Base-by-base conservation (phyloP, 345 rosid species). In the Laguncularia racemosa region DNA sequence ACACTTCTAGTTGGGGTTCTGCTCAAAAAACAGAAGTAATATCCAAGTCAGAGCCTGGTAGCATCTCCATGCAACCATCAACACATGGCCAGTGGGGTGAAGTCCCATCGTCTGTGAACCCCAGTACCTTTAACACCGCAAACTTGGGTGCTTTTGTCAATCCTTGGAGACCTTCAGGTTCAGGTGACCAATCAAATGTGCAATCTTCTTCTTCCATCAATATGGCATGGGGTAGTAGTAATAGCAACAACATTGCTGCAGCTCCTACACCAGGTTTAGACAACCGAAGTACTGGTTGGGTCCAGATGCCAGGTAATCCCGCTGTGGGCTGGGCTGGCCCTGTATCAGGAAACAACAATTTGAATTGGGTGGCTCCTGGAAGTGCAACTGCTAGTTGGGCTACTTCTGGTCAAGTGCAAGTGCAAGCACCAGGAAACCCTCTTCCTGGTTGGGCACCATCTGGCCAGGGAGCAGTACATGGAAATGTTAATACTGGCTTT, bases 201-300 rank as follows among this genome's bases (percentile, higher is more conserved):
- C 82, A 73, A 56, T 70, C 76, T 52, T 58, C 72, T 53, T 67
- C 66, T 52, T 78, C 68, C 12, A 62, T 81, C 47, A 72, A 70
- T 58, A 18, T 55, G 53, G 71, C 69, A 20, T 88, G 89, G 91
- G 85, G 82, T 57, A 73, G 73, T 72, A 69, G 65, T 67, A 60
- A 50, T 33, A 40, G 77, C 13, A 75, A 69, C 63, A 74, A 66
- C 67, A 77, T 66, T 58, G 70, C 53, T 61, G 20, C 67, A 9
- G 53, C 73, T 53, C 78, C 73, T 44, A 55, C 73, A 52, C 82
- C 64, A 60, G 76, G 61, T 59, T 68, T 67, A 16, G 77, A 73
- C 19, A 79, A 71, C 66, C 90, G 76, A 61, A 80, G 58, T 73
- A 46, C 61, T 23, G 76, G 77, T 60, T 84, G 93, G 96, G 82